Conservation (phyloP, 371 early-diverging fungal genomes). For the Coemansia sp. region DNA sequence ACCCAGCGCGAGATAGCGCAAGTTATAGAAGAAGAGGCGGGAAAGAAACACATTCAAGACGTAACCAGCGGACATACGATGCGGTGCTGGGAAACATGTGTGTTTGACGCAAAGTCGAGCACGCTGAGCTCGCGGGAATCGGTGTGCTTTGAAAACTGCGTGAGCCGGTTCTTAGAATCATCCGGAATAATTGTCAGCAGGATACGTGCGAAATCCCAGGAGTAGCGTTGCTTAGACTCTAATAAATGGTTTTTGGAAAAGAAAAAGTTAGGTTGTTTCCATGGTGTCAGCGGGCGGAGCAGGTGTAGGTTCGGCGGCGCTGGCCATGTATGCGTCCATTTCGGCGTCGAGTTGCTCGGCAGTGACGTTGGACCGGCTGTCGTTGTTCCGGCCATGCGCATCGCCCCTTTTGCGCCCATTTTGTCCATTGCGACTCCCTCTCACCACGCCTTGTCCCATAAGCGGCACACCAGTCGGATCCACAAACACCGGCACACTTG, state of each 20-base stretch:
- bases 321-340: conserved; percentile 43
- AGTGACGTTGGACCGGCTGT: conserved; percentile 13
- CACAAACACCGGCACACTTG: conserved; percentile 1
- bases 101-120: conserved; percentile 65
- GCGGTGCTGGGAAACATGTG: conserved; percentile 72
- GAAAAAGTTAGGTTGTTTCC: neutral
- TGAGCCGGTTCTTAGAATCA: conserved; percentile 79
- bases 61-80: no score
- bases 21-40: conserved; percentile 73
- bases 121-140: conserved; percentile 67
- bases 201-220: conserved; percentile 49
- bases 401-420: conserved; percentile 1
- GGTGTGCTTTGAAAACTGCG: conserved; percentile 78
- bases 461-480: neutral
- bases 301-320: neutral
- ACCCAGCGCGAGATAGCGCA: conserved; percentile 88
- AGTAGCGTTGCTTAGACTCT: neutral
- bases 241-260: neutral
- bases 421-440: neutral
- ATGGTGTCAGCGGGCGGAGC: neutral
- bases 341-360: conserved; percentile 46
- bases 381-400: conserved; percentile 1
- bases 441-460: no score
- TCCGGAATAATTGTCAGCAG: conserved; percentile 69
- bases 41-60: conserved; percentile 33